Conservation (phyloP, 257 asterid species). For the Solanum bukasovii region DNA sequence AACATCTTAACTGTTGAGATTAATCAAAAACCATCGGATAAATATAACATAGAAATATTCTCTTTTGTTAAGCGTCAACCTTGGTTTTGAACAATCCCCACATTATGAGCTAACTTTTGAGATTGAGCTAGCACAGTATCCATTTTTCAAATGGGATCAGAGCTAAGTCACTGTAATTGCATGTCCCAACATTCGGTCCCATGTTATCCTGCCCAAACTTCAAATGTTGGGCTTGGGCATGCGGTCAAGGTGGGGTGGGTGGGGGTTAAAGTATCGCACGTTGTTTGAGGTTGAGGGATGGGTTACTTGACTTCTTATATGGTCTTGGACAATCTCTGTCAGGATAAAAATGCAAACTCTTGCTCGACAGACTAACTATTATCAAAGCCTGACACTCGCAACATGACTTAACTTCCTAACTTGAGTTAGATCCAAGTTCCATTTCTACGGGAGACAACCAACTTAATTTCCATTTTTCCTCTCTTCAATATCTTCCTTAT, state of each 20-base stretch:
- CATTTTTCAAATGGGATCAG: neutral
- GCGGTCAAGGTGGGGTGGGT: no score
- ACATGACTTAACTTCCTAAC: neutral
- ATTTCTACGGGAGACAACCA: neutral
- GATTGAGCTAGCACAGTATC: neutral
- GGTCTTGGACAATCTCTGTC: neutral
- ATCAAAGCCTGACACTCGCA: neutral
- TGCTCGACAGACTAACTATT: neutral
- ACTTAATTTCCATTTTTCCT: neutral
- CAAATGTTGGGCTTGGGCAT: neutral
- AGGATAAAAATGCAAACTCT: neutral
- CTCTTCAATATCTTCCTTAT: neutral
- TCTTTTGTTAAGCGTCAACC: neutral
- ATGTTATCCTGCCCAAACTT: neutral
- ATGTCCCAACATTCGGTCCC: neutral
- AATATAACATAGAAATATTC: neutral
- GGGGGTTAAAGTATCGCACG: neutral
- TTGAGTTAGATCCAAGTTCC: neutral
- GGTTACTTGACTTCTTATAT: neutral
- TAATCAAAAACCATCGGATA: neutral
- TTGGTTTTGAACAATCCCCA: neutral
- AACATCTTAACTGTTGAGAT: neutral
- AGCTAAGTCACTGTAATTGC: neutral
- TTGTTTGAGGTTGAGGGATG: neutral
- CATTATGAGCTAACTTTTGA: neutral